phyloP scores from a whole-genome alignment of 148 eudicot species.

The Polygonum aviculare region DNA sequence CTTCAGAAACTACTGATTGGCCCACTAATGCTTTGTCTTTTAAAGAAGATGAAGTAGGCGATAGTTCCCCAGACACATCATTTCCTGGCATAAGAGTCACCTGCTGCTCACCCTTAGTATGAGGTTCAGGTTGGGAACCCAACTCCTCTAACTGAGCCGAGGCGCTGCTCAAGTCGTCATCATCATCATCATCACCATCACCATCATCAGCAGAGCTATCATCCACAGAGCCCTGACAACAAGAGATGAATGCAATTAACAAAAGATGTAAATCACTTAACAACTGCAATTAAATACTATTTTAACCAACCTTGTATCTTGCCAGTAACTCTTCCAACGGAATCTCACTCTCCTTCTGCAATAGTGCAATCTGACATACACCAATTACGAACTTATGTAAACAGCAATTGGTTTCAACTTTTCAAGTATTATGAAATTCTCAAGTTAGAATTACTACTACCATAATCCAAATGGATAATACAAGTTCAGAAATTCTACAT shows the following conservation, averaged over 20 bases:
- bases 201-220: constrained; percentile 1
- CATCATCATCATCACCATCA: constrained; percentile 41
- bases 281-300: neutral
- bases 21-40: constrained; percentile 32
- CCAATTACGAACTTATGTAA: neutral
- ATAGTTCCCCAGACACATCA: constrained; percentile 24
- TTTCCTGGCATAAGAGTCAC: constrained; percentile 23
- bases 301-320: constrained; percentile 9
- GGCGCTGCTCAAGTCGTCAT: constrained; percentile 38
- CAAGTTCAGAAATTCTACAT: neutral
- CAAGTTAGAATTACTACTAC: constrained; percentile 6
- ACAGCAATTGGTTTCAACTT: neutral
- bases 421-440: neutral
- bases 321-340: constrained; percentile 13
- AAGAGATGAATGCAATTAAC: neutral
- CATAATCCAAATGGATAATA: neutral
- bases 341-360: constrained; percentile 15
- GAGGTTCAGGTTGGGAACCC: constrained; percentile 29
- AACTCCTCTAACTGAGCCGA: constrained; percentile 45
- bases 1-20: constrained; percentile 26
- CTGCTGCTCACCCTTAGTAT: constrained; percentile 24
- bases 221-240: neutral
- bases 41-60: constrained; percentile 18
- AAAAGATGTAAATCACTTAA: neutral
- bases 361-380: constrained; percentile 4